Evolutionary conservation across 169 alveolate species (phyloP).

Genomic region (Plasmodium billcollinsi): DNA sequence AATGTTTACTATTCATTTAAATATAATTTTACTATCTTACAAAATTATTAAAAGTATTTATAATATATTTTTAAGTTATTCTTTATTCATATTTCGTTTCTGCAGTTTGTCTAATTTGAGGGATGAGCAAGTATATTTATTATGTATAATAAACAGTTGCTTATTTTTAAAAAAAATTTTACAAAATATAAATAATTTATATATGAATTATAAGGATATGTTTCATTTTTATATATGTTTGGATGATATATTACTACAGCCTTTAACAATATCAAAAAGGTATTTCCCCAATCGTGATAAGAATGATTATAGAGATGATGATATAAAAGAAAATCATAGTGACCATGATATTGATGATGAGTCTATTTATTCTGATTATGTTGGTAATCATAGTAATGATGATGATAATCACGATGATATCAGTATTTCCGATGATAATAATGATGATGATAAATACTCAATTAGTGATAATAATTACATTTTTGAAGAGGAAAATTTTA

Average conservation of each 20-base stretch:
- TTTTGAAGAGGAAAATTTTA: too few species aligned
- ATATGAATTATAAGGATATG: conserved; percentile 25
- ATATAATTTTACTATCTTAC: conserved; percentile 39
- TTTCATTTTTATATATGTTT: conserved; percentile 19
- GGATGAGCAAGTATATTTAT: conserved; percentile 20
- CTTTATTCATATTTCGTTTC: conserved; percentile 56
- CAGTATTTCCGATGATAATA: too few species aligned
- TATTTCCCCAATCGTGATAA: neutral
- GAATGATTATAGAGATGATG: conserved; percentile 26
- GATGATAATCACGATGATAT: neutral
- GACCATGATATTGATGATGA: neutral
- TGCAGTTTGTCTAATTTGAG: conserved; percentile 22
- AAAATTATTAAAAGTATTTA: conserved; percentile 65
- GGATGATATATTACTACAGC: too few species aligned
- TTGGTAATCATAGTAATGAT: neutral
- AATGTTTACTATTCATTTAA: conserved; percentile 18
- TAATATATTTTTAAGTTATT: conserved; percentile 64
- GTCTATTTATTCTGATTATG: neutral
- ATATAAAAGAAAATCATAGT: neutral
- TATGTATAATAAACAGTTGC: conserved; percentile 35
- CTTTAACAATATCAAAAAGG: too few species aligned
- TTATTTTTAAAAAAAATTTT: conserved; percentile 69
- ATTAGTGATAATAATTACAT: too few species aligned
- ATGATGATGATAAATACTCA: too few species aligned
- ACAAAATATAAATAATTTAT: conserved; percentile 40